Conservation (phyloP, 306 rosid genomes). For the Lathyrus sativus region DNA sequence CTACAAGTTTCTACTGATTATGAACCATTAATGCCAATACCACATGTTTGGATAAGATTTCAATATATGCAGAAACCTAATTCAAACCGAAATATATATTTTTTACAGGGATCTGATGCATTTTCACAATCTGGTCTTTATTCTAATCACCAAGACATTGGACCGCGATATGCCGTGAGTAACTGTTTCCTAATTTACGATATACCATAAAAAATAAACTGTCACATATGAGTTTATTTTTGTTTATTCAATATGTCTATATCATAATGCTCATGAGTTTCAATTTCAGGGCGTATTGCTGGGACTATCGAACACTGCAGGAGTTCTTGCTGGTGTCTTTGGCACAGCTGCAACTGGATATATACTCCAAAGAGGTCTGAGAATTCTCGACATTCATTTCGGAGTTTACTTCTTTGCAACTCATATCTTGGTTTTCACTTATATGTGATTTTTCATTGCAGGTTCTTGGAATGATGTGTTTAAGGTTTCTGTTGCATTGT, state of each 20-base stretch:
- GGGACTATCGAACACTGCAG: conserved; percentile 92
- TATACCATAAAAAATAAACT: not conserved
- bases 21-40: conserved; percentile 5
- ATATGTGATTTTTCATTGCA: conserved; percentile 11
- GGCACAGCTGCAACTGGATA: conserved; percentile 95
- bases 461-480: conserved; percentile 44
- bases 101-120: conserved; percentile 84
- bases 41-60: conserved; percentile 25
- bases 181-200: conserved; percentile 30
- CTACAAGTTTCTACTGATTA: conserved; percentile 13
- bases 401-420: conserved; percentile 30
- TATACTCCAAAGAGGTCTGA: conserved; percentile 81
- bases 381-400: not conserved
- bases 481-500: conserved; percentile 54
- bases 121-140: conserved; percentile 92
- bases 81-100: conserved; percentile 7
- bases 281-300: conserved; percentile 77
- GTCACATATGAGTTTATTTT: not conserved
- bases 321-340: conserved; percentile 93
- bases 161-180: conserved; percentile 92
- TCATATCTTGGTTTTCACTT: conserved; percentile 46
- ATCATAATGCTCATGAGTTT: conserved; percentile 25
- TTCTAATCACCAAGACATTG: conserved; percentile 94
- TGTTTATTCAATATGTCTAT: not conserved
- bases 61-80: not conserved